These are phyloP conservation scores for Pseudognaphalium luteoalbum DNA, from an alignment of 129 eudicot species.

Conservation along the genomic window DNA sequence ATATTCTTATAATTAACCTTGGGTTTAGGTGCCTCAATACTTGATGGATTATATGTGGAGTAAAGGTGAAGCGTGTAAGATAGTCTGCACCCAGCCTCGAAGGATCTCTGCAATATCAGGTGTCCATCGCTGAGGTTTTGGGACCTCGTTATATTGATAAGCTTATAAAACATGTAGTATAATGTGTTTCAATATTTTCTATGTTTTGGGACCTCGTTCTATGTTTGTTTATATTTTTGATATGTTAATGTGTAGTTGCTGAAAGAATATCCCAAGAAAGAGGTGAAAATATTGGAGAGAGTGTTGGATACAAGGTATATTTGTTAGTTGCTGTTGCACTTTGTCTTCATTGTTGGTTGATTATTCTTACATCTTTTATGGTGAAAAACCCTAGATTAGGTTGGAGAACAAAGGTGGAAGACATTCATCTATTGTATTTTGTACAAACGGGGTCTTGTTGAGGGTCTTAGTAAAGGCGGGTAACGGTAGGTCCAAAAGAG, in stretches of 20 bases:
- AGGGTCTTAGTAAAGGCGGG: conserved; percentile 71
- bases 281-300: conserved; percentile 87
- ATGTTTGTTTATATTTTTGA: conserved; percentile 16
- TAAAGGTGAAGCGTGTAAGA: conserved; percentile 80
- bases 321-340: not conserved
- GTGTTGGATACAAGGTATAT: conserved; percentile 90
- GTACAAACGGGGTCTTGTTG: conserved; percentile 92
- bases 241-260: conserved; percentile 60
- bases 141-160: not conserved
- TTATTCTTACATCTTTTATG: conserved; percentile 9
- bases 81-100: conserved; percentile 93
- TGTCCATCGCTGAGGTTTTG: conserved; percentile 18
- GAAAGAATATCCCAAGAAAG: conserved; percentile 91
- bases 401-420: conserved; percentile 93
- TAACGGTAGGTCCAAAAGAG: conserved; percentile 36
- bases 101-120: conserved; percentile 97
- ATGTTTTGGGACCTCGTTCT: too few relatives aligned
- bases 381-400: conserved; percentile 62
- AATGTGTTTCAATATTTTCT: conserved; percentile 8
- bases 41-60: conserved; percentile 81
- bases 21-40: conserved; percentile 82
- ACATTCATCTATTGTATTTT: conserved; percentile 83
- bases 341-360: conserved; percentile 9
- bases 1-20: not conserved
- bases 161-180: not conserved